These are phyloP conservation scores for Vanderwaltozyma verrucispora DNA, from an alignment of 805 yeast species.

Conservation along the genomic window DNA sequence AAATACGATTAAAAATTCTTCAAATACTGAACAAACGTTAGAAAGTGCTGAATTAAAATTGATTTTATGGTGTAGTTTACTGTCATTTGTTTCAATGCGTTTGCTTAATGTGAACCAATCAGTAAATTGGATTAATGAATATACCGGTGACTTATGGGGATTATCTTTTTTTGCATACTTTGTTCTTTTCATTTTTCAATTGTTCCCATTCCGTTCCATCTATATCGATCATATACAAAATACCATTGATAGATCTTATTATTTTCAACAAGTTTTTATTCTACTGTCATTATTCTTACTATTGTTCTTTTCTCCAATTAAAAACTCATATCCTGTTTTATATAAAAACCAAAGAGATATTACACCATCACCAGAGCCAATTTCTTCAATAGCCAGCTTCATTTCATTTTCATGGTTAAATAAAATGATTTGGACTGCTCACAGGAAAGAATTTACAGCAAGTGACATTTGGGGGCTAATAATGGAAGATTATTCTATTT, in stretches of 20 bases:
- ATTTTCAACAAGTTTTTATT: conserved; percentile 38
- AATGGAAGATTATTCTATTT: conserved; percentile 70
- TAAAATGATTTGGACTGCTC: conserved; percentile 58
- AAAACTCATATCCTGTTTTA: conserved; percentile 50
- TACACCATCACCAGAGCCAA: conserved; percentile 68
- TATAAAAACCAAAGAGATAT: conserved; percentile 39
- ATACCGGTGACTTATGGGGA: conserved; percentile 52
- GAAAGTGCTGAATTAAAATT: conserved; percentile 11
- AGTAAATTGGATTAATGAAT: conserved; percentile 13
- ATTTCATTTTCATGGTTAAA: conserved; percentile 71
- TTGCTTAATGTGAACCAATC: conserved; percentile 28
- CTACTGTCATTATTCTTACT: conserved; percentile 35
- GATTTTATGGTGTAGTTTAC: conserved; percentile 25
- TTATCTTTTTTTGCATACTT: conserved; percentile 45
- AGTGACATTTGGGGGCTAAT: conserved; percentile 78
- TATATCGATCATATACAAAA: conserved; percentile 33
- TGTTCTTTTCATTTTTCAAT: conserved; percentile 34
- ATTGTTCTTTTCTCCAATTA: conserved; percentile 48
- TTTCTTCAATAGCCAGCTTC: conserved; percentile 48
- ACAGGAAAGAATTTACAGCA: conserved; percentile 40
- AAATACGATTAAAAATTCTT: not conserved
- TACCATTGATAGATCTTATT: conserved; percentile 27
- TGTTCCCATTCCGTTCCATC: conserved; percentile 49
- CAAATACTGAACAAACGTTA: not conserved
- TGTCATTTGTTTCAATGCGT: conserved; percentile 25